Conservation (phyloP, 805 yeast genomes). For the Zygotorulaspora florentina region DNA sequence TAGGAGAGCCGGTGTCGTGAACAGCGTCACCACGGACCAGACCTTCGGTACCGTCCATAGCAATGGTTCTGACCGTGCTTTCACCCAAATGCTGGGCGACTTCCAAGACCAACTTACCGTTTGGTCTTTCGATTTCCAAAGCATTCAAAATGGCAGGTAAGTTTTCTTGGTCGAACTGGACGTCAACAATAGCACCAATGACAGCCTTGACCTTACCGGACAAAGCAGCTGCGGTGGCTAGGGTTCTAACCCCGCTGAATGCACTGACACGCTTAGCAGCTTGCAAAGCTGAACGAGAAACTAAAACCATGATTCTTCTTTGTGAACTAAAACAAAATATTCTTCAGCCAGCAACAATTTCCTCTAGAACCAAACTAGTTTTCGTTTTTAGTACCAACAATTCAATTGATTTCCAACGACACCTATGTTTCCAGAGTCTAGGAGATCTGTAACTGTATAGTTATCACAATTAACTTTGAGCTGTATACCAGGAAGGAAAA, state of each 20-base stretch:
- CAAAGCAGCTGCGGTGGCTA: constrained; percentile 48
- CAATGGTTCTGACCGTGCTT: constrained; percentile 99
- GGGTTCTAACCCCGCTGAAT: constrained; percentile 37
- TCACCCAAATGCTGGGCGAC: constrained; percentile 99
- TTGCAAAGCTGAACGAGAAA: constrained; percentile 79
- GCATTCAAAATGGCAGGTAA: constrained; percentile 98
- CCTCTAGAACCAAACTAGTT: not conserved
- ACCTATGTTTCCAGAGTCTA: not conserved
- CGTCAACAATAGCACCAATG: constrained; percentile 99
- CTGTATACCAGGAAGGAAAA: too few species aligned
- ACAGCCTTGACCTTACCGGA: constrained; percentile 95
- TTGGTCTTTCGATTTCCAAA: constrained; percentile 75
- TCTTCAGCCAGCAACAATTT: not conserved
- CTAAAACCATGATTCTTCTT: constrained; percentile 8
- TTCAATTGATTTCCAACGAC: constrained; percentile 1
- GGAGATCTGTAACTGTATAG: not conserved
- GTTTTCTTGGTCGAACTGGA: constrained; percentile 95
- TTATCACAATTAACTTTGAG: too few species aligned
- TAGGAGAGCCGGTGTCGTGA: constrained; percentile 95
- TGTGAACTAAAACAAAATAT: too few species aligned
- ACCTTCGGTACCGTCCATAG: constrained; percentile 99
- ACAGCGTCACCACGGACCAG: constrained; percentile 95
- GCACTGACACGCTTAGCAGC: constrained; percentile 80
- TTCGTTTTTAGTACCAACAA: not conserved
- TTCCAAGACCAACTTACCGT: constrained; percentile 86